Base-by-base conservation (phyloP, 805 yeast species). In the Jamesozyma hellenica region DNA sequence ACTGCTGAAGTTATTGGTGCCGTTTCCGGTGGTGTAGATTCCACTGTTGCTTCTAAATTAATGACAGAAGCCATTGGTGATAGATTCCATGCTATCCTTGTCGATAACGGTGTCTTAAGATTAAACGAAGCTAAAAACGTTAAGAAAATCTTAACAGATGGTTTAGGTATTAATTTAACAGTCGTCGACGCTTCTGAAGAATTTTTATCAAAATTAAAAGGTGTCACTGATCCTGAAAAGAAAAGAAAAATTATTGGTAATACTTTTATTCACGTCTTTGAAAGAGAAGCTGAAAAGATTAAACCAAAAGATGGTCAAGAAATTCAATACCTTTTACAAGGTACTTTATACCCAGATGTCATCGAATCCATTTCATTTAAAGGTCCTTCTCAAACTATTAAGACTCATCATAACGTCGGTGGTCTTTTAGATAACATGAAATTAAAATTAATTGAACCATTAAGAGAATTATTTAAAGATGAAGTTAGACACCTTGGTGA, bases 1-100 rank as follows among this genome's bases (percentile, higher is more conserved):
- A 80, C 87, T 42, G 97, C 96, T 42, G 97, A 92, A 68, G 98
- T 92, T 49, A 92, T 92, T 59, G 98, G 98, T 68, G 98, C 98
- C 41, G 98, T 92, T 49, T 86, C 96, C 39, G 98, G 98, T 58
- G 98, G 98, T 71, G 98, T 92, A 47, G 98, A 92, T 68, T 92
- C 98, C 38, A 92, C 98, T 36, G 98, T 92, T 45, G 98, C 96
- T 50, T 96, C 98, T 49, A 92, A 90, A 72, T 75, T 92, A 61
- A 82, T 92, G 95, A 81, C 86, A 49, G 96, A 84, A 70, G 98
- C 98, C 50, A 92, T 92, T 64, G 98, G 98, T 60, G 92, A 85
- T 58, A 78, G 98, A 64, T 92, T 92, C 82, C 98, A 92, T 58
- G 98, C 98, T 43, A 88, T 92, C 56, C 75, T 86, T 59, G 98